Evolutionary conservation across 345 rosid species (phyloP).

Genomic region (Sonneratia alba): DNA sequence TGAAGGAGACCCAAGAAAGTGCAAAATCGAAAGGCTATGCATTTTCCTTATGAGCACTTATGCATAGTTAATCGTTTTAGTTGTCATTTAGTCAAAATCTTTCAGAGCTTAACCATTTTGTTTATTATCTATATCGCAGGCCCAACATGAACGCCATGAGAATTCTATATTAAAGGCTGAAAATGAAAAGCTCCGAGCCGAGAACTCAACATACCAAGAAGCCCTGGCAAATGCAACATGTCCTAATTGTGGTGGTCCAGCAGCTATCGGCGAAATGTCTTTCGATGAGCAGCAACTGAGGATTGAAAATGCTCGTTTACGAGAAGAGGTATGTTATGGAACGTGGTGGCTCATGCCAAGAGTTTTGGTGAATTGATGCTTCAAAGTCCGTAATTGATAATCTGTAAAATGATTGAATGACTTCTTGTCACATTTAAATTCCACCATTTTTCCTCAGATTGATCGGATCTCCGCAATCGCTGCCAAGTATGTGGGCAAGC

Average conservation of each 20-base stretch:
- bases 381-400: background rate
- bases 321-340: slow-evolving; percentile 55
- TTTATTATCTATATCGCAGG: slow-evolving; percentile 21
- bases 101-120: background rate
- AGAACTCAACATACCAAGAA: slow-evolving; percentile 69
- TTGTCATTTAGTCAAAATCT: too few species aligned
- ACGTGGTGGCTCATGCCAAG: background rate
- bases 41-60: background rate
- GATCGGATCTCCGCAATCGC: slow-evolving; percentile 83
- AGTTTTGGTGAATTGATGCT: background rate
- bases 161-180: slow-evolving; percentile 69
- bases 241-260: slow-evolving; percentile 82
- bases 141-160: slow-evolving; percentile 83
- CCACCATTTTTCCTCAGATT: slow-evolving; percentile 28
- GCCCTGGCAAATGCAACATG: slow-evolving; percentile 71
- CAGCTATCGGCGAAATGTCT: slow-evolving; percentile 86
- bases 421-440: background rate
- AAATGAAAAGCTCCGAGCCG: slow-evolving; percentile 77
- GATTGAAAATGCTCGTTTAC: slow-evolving; percentile 74
- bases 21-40: background rate
- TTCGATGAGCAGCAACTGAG: slow-evolving; percentile 95
- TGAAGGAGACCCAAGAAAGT: background rate
- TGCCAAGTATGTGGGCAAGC: slow-evolving; percentile 76
- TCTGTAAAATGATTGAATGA: background rate
- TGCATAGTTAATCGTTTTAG: background rate